Evolutionary conservation across 768 basidiomycete species (phyloP).

Genomic region (Hericium coralloides): DNA sequence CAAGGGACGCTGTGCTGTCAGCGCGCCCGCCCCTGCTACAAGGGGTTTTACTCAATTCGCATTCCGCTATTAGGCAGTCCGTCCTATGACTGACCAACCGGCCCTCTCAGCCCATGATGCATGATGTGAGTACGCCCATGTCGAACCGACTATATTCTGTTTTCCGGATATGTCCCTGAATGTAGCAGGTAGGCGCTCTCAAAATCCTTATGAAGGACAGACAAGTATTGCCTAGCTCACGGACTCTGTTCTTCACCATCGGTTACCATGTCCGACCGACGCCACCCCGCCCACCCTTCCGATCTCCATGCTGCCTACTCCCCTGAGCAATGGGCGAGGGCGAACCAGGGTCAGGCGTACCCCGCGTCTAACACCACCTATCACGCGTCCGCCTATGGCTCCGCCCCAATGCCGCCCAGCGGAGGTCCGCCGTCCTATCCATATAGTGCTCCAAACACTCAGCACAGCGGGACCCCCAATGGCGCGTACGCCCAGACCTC

Average conservation of each 20-base stretch:
- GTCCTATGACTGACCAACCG: slow-evolving; percentile 5
- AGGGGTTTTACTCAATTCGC: slow-evolving; percentile 14
- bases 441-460: slow-evolving; percentile 1
- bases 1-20: slow-evolving; percentile 7
- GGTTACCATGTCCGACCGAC: slow-evolving; percentile 13
- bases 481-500: slow-evolving; percentile 4
- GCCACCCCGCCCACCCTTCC: slow-evolving; percentile 10
- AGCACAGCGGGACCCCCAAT: slow-evolving; percentile 6
- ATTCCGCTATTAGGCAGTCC: slow-evolving; percentile 8
- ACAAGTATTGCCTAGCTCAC: slow-evolving; percentile 4
- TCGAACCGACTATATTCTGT: slow-evolving; percentile 1
- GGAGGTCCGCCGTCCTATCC: not conserved
- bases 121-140: slow-evolving; percentile 10
- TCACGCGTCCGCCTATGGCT: slow-evolving; percentile 4
- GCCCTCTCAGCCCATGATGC: not conserved
- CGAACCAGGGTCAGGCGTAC: slow-evolving; percentile 9
- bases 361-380: slow-evolving; percentile 7
- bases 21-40: slow-evolving; percentile 7
- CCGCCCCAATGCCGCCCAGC: slow-evolving; percentile 8
- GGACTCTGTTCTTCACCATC: slow-evolving; percentile 5
- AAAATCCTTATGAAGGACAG: slow-evolving; percentile 14
- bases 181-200: slow-evolving; percentile 11
- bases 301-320: slow-evolving; percentile 7
- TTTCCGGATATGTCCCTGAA: slow-evolving; percentile 11
- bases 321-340: slow-evolving; percentile 9